phyloP scores from a whole-genome alignment of 805 yeast species.

The Clavispora asparagi region DNA sequence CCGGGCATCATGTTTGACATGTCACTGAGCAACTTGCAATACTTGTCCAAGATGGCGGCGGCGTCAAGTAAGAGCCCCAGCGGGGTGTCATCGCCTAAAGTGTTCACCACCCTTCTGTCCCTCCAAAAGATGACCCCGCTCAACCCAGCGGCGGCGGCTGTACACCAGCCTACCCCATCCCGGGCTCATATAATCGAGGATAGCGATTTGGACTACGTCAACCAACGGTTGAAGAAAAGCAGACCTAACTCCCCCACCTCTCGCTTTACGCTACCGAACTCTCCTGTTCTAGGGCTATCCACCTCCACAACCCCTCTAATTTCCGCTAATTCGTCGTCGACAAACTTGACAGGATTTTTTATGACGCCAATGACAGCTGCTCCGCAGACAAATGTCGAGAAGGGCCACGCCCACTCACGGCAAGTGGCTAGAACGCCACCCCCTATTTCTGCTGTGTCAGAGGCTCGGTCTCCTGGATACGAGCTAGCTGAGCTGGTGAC shows the following conservation, averaged over 20 bases:
- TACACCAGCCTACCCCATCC: slow-evolving; percentile 14
- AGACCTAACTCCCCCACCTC: slow-evolving; percentile 45
- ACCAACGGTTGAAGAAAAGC: slow-evolving; percentile 40
- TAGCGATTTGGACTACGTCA: slow-evolving; percentile 44
- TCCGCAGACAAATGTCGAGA: slow-evolving; percentile 12
- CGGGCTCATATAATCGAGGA: slow-evolving; percentile 29
- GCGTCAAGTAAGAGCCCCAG: slow-evolving; percentile 18
- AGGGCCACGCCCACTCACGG: not conserved
- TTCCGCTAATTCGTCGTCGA: slow-evolving; percentile 37
- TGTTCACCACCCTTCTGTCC: slow-evolving; percentile 38
- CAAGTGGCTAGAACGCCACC: slow-evolving; percentile 5
- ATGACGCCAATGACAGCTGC: slow-evolving; percentile 22
- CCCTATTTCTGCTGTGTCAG: not conserved
- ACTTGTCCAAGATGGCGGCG: slow-evolving; percentile 35
- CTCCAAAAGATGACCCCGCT: slow-evolving; percentile 58
- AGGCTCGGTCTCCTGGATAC: slow-evolving; percentile 1
- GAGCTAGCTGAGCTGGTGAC: slow-evolving; percentile 3
- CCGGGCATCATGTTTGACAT: slow-evolving; percentile 9
- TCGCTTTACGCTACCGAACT: slow-evolving; percentile 38
- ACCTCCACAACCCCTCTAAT: slow-evolving; percentile 36
- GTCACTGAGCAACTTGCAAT: slow-evolving; percentile 22
- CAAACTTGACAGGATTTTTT: slow-evolving; percentile 33
- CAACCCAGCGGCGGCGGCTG: slow-evolving; percentile 5
- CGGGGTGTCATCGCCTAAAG: slow-evolving; percentile 21
- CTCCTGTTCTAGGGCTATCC: slow-evolving; percentile 39